A percentile compares a stretch with the other conserved stretches of the same genome.
These are phyloP conservation scores for Ophiostoma triangulosporum DNA, from an alignment of 2,329 filamentous ascomycete genomes.

Conservation along the genomic window DNA sequence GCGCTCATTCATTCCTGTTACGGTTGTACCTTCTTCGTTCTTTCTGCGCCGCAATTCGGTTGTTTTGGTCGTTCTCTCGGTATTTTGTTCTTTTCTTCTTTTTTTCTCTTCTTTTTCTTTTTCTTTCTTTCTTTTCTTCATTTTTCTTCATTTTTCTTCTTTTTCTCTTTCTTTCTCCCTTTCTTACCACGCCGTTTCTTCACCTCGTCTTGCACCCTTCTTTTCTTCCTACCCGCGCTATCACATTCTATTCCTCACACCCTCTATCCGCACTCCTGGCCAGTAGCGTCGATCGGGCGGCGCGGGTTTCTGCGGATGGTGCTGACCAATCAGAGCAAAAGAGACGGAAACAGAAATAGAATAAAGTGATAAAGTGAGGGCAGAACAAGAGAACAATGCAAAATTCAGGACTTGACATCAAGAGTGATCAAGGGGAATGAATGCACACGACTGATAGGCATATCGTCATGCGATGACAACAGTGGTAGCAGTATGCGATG, in stretches of 20 bases:
- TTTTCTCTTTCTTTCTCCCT: not conserved
- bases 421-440: no score
- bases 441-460: no score
- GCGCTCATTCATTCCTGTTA: not conserved
- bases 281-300: slow-evolving; percentile 10
- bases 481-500: not conserved
- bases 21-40: not conserved
- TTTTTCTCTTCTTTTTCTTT: not conserved
- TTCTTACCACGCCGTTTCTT: no score
- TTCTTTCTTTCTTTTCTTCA: no score
- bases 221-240: not conserved
- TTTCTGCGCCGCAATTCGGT: no score
- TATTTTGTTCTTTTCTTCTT: not conserved
- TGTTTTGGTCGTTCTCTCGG: not conserved
- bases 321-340: slow-evolving; percentile 1
- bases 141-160: not conserved
- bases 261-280: not conserved
- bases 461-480: not conserved
- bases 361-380: not conserved
- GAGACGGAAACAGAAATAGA: not conserved
- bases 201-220: not conserved
- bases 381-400: not conserved
- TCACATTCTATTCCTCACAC: not conserved
- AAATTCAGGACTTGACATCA: no score
- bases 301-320: slow-evolving; percentile 8